Evolutionary conservation across 192 early-diverging fungal genomes (phyloP).

Genomic region (Spizellomyces punctatus): DNA sequence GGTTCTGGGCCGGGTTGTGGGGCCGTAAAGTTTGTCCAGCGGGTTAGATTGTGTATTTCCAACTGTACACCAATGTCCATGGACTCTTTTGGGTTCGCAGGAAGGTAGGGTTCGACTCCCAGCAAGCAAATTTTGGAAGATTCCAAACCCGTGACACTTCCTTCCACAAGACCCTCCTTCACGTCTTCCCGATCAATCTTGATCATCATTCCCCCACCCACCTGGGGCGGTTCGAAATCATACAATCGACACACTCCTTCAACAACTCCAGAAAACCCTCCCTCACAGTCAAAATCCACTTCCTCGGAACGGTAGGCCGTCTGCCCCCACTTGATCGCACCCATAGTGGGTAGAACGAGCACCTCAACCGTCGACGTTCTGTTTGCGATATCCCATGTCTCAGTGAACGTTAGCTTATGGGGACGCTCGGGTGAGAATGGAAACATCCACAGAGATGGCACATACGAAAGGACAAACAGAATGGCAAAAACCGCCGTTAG

Average conservation of each 20-base stretch:
- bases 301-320: neutral
- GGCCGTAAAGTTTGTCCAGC: neutral
- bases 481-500: slow-evolving; percentile 12
- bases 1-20: neutral
- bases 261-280: neutral
- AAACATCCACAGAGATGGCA: slow-evolving; percentile 11
- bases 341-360: neutral
- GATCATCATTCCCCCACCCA: neutral
- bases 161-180: neutral
- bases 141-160: neutral
- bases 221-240: neutral
- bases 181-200: neutral
- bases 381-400: slow-evolving; percentile 7
- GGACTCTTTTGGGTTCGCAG: neutral
- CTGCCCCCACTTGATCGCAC: neutral
- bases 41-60: neutral
- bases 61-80: neutral
- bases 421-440: slow-evolving; percentile 33
- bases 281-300: slow-evolving; percentile 1
- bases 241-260: neutral
- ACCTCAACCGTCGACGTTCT: neutral
- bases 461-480: slow-evolving; percentile 13
- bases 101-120: neutral
- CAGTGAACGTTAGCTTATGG: slow-evolving; percentile 14
- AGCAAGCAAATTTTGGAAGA: neutral